These are phyloP conservation scores for Hymenoscyphus fraxineus DNA, from an alignment of 2,329 filamentous ascomycete genomes.

Conservation along the genomic window DNA sequence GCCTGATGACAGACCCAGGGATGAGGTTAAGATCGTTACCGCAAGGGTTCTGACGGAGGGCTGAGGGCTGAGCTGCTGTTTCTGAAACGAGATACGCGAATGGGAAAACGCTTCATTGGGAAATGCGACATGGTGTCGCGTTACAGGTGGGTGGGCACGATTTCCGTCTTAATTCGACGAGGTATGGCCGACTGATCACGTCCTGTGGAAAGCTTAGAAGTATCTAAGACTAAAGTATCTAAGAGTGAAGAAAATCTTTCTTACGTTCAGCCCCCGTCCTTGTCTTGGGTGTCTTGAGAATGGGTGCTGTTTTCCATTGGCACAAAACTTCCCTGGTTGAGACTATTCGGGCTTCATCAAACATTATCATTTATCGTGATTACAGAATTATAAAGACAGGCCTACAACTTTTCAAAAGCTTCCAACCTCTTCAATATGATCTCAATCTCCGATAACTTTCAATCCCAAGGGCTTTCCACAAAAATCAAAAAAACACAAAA, in stretches of 20 bases:
- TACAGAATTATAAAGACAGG: background rate
- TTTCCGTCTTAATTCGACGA: background rate
- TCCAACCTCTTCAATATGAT: no score
- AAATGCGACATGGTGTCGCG: background rate
- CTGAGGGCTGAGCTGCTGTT: slow-evolving; percentile 38
- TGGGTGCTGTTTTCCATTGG: background rate
- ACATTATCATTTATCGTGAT: background rate
- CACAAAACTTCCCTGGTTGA: background rate
- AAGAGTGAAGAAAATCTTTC: background rate
- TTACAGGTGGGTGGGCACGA: background rate
- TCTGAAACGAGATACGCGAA: background rate
- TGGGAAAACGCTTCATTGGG: no score
- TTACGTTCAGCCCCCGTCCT: background rate
- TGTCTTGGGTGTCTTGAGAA: background rate
- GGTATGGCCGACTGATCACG: background rate
- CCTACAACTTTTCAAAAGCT: background rate
- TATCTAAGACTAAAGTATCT: background rate
- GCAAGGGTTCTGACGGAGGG: slow-evolving; percentile 65
- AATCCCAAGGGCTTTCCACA: no score
- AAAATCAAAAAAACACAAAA: background rate
- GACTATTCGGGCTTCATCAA: background rate
- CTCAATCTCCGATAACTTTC: no score
- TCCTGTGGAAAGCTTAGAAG: background rate
- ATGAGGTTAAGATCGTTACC: slow-evolving; percentile 75
- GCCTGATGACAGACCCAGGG: slow-evolving; percentile 71